Base-by-base conservation (phyloP, 768 basidiomycete genomes). In the Pisolithus tinctorius region DNA sequence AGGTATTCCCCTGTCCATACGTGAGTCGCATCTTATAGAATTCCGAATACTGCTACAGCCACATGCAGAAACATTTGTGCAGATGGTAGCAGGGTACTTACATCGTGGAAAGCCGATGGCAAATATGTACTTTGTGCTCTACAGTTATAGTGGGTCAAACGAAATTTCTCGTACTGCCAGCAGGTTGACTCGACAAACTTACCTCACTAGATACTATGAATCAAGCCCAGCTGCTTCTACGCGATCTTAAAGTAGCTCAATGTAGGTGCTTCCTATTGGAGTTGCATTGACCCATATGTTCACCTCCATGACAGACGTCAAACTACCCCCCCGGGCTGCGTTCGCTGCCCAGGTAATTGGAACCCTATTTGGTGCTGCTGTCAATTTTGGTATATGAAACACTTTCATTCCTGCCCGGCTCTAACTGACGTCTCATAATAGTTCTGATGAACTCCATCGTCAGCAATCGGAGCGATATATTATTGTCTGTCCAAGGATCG, bases 361-460 rank as follows among this genome's bases (percentile, higher is more conserved):
- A 1, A 78, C 81, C 6, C 63, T 85, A 40, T 66, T 84, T 31
- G 82, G 77, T 7, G 67, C 73, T 36, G 56, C 76, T 48, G 59
- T 78, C 45, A 77, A 75, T 60, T 79, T 73, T 48, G 53, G 77
- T 75, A 25, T 39, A 16, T 3, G 17, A 13, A 11, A 16, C 9
- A 10, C 3, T 20, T 37, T 46, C 20, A 10, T 34, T 37, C 6
- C 17, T 11, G 51, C 42, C 56, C 27, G 26, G 2, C 8, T 23
- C 57, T 73, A 1, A 58, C 73, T 47, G 72, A 72, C 59, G 14
- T 34, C 4, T 5, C 34, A 34, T 13, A 13, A 34, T 71, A 67
- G 75, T 82, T 41, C 58, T 84, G 47, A 82, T 82, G 81, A 81
- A 79, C 55, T 72, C 73, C 1, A 78, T 84, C 52, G 72, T 84